Conservation (phyloP, 2,329 filamentous ascomycete species). For the Fusarium aywerte region DNA sequence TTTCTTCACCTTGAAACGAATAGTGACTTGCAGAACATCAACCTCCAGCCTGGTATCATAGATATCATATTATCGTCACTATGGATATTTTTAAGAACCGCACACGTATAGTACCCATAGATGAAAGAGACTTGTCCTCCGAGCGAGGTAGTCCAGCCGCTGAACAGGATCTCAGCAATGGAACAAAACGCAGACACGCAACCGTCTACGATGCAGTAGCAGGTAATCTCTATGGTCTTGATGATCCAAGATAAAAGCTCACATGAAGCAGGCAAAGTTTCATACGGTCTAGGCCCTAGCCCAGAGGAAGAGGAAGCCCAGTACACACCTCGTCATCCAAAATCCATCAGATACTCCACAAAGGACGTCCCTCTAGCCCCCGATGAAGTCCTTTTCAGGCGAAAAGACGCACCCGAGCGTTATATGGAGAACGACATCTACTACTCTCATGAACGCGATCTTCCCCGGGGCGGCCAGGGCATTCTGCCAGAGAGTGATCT, state of each 20-base stretch:
- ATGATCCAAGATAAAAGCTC: conserved; percentile 36
- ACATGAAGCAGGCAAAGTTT: conserved; percentile 49
- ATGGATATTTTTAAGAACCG: conserved; percentile 28
- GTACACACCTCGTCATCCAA: conserved; percentile 29
- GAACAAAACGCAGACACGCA: conserved; percentile 51
- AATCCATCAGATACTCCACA: conserved; percentile 43
- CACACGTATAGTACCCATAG: conserved; percentile 11
- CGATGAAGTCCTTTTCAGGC: conserved; percentile 77
- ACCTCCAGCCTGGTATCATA: neutral
- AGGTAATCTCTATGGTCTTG: conserved; percentile 56
- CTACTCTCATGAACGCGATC: conserved; percentile 68
- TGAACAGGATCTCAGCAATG: conserved; percentile 16
- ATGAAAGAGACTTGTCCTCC: conserved; percentile 20
- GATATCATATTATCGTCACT: neutral
- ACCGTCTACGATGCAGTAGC: conserved; percentile 80
- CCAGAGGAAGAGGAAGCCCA: conserved; percentile 38
- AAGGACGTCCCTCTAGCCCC: conserved; percentile 62
- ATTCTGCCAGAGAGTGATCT: conserved; percentile 75
- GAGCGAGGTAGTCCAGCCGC: conserved; percentile 14
- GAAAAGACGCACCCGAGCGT: conserved; percentile 70
- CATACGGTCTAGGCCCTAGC: conserved; percentile 37
- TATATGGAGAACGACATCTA: conserved; percentile 79
- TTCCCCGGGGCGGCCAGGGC: conserved; percentile 58
- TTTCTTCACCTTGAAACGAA: conserved; percentile 23
- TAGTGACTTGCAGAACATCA: neutral